Conservation (phyloP, 176 grass and related monocot species). For the Carex kokanica region DNA sequence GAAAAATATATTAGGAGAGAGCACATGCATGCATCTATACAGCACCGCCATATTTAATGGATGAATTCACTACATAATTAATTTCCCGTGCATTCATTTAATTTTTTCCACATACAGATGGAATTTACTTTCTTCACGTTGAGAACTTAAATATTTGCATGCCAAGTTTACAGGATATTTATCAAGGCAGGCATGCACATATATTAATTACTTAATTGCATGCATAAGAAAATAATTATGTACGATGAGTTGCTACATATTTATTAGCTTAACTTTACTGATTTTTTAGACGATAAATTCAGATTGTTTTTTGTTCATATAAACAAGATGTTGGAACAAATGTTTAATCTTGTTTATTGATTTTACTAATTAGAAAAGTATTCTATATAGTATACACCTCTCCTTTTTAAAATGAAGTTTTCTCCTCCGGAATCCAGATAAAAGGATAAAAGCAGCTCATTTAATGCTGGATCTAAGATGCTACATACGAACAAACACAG, state of each 20-base stretch:
- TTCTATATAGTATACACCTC: not conserved
- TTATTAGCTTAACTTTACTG: not conserved
- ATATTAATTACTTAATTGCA: not conserved
- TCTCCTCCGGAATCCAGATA: no score
- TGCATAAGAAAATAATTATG: not conserved
- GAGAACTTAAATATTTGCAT: not conserved
- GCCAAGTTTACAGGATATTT: not conserved
- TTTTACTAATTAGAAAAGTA: not conserved
- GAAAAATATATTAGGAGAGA: not conserved
- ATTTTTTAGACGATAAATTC: not conserved
- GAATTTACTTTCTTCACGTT: constrained; percentile 9
- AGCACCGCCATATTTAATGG: constrained; percentile 8
- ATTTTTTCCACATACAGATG: not conserved
- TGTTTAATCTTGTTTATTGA: not conserved
- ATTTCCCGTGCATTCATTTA: not conserved
- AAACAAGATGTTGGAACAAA: no score
- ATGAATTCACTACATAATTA: not conserved
- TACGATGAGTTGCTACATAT: not conserved
- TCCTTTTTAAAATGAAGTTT: no score
- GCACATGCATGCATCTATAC: not conserved
- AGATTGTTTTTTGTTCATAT: not conserved
- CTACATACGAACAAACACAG: not conserved
- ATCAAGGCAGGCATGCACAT: not conserved
- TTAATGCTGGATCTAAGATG: constrained; percentile 25
- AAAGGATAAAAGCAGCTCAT: not conserved